phyloP scores from a whole-genome alignment of 306 rosid genomes.

The Erythrophleum fordii region DNA sequence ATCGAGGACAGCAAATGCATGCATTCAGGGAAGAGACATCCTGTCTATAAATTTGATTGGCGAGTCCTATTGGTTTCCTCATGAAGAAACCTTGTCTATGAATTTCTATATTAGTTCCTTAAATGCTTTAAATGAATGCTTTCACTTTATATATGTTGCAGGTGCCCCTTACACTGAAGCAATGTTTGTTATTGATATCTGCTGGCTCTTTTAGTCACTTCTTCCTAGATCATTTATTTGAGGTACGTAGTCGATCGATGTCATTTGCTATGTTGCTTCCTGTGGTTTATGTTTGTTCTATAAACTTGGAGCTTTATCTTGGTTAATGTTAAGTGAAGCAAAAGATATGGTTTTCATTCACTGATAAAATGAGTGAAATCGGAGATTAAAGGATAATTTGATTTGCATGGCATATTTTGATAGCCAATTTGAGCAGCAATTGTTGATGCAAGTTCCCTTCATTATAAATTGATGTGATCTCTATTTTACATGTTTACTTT shows the following conservation, averaged over 20 bases:
- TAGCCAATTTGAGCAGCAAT: background rate
- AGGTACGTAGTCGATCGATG: constrained; percentile 51
- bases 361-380: background rate
- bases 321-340: constrained; percentile 1
- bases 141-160: constrained; percentile 35
- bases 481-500: background rate
- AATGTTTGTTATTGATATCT: constrained; percentile 71
- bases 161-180: constrained; percentile 73
- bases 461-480: background rate
- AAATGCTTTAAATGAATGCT: background rate
- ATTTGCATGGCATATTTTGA: background rate
- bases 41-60: background rate
- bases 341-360: background rate
- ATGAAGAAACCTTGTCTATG: background rate
- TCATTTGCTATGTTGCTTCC: background rate
- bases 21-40: background rate
- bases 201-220: constrained; percentile 92
- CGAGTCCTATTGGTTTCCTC: background rate
- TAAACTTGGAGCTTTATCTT: background rate
- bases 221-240: constrained; percentile 86
- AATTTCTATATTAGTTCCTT: background rate
- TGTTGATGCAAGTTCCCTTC: background rate
- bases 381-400: background rate
- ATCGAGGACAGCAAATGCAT: background rate
- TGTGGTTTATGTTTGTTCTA: background rate